Base-by-base conservation (phyloP, 345 rosid species). In the Eutrema japonicum region DNA sequence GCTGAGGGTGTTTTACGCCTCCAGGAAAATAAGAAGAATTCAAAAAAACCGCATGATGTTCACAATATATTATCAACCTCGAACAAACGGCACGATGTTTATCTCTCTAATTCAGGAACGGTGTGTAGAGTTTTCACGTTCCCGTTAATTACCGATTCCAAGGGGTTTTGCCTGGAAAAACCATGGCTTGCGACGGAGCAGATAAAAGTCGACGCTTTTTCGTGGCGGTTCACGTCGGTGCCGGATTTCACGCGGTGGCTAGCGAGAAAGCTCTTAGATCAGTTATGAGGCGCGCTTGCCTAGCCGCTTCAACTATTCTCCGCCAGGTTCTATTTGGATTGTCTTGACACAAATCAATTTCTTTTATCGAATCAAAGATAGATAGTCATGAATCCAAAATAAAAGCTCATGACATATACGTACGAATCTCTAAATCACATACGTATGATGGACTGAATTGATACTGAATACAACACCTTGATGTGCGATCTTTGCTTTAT, bases 161-260 rank as follows among this genome's bases (percentile, higher is more conserved):
- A 37, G 30, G 8, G 63, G 35, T 2, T 41, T 73, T 7, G 41
- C 63, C 69, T 51, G 71, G 26, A 49, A 47, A 30, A 14, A 38
- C 53, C 10, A 76, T 76, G 75, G 71, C 74, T 32, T 13, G 52
- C 55, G 83, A 72, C 46, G 78, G 69, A 37, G 79, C 77, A 40
- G 84, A 76, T n/a, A 72, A 71, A 66, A 80, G 67, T 30, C 83
- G 85, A 22, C 86, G 91, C 26, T 95, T 88, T 84, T 92, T 95
- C 81, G 92, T 95, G 63, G 96, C 97, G 0, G 89, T 95, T 50
- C 99, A 92, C 74, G 97, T 92, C 27, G 99, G 99, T 10, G 99
- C 99, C 0, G 99, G 97, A 8, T 88, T 83, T 68, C 99, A 90
- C 81, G 76, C 96, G 35, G 77, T 76, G 54, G 76, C 88, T 6